Evolutionary conservation across 441 rosid genomes (phyloP).

Genomic region (Aleurites moluccanus): DNA sequence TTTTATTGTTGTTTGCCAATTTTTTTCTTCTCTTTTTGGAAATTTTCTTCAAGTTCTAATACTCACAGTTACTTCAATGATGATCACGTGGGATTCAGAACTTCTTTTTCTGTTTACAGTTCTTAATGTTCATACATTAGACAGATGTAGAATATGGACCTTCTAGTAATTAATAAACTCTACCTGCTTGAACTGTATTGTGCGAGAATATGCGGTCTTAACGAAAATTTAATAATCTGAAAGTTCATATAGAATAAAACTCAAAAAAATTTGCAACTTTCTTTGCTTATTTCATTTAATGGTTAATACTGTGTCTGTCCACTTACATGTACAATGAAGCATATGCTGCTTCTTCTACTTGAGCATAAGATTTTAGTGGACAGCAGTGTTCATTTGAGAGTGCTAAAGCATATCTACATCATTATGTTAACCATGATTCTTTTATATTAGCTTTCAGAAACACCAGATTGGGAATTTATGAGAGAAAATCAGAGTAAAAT

Average conservation of each 20-base stretch:
- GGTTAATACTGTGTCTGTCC: background rate
- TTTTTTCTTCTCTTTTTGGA: background rate
- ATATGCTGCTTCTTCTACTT: slow-evolving; percentile 11
- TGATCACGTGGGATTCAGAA: background rate
- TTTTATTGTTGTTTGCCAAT: background rate
- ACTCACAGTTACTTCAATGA: background rate
- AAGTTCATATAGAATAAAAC: too few species aligned
- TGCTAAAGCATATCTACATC: slow-evolving; percentile 1
- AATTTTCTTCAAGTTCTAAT: background rate
- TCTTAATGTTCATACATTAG: background rate
- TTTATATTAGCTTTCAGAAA: slow-evolving; percentile 54
- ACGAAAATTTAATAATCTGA: background rate
- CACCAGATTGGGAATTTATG: slow-evolving; percentile 77
- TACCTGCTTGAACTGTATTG: background rate
- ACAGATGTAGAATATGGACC: background rate
- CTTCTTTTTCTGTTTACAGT: background rate
- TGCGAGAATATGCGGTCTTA: background rate
- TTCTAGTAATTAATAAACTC: background rate
- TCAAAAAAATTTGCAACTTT: background rate
- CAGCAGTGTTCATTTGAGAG: background rate
- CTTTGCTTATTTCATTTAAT: background rate
- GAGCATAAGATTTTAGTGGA: slow-evolving; percentile 10
- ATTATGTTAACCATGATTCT: slow-evolving; percentile 31
- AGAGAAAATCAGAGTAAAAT: slow-evolving; percentile 54
- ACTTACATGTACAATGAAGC: slow-evolving; percentile 12